These are phyloP conservation scores for Coniophora puteana DNA, from an alignment of 1,284 basidiomycete species.

Conservation along the genomic window DNA sequence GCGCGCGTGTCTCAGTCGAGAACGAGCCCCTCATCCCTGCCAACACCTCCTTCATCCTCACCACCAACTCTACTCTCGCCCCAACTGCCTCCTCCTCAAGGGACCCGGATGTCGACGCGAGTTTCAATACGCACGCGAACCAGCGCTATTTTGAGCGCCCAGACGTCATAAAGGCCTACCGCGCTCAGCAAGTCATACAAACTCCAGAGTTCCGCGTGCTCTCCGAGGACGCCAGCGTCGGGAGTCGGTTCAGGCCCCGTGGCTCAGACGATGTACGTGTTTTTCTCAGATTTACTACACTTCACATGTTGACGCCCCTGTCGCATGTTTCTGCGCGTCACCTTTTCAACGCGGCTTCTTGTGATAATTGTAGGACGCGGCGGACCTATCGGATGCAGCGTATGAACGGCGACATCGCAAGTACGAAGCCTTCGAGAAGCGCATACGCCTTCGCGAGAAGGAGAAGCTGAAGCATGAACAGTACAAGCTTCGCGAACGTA, in stretches of 20 bases:
- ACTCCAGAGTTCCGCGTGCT: constrained; percentile 65
- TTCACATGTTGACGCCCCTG: constrained; percentile 10
- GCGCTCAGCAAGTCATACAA: constrained; percentile 65
- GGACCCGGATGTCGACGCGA: constrained; percentile 26
- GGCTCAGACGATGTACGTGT: constrained; percentile 63
- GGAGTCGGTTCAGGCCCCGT: constrained; percentile 64
- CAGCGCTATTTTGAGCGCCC: constrained; percentile 75
- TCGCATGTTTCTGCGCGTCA: constrained; percentile 9
- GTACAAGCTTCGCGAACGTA: constrained; percentile 85
- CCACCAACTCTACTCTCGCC: constrained; percentile 56
- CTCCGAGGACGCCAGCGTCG: constrained; percentile 55
- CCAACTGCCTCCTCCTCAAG: constrained; percentile 33
- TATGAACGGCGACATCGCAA: constrained; percentile 84
- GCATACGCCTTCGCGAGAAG: constrained; percentile 81
- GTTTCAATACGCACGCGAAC: constrained; percentile 51
- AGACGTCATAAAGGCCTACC: constrained; percentile 68
- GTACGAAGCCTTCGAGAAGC: constrained; percentile 84
- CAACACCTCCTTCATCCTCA: constrained; percentile 61
- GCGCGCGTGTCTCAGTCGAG: constrained; percentile 56
- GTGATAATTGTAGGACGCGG: constrained; percentile 39
- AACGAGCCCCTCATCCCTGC: constrained; percentile 67
- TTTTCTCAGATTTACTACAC: constrained; percentile 8
- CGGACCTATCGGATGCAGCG: constrained; percentile 80
- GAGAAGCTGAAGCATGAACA: constrained; percentile 89
- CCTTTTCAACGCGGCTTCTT: constrained; percentile 11